Evolutionary conservation across 2,329 filamentous ascomycete genomes (phyloP).

Genomic region (Claviceps monticola): DNA sequence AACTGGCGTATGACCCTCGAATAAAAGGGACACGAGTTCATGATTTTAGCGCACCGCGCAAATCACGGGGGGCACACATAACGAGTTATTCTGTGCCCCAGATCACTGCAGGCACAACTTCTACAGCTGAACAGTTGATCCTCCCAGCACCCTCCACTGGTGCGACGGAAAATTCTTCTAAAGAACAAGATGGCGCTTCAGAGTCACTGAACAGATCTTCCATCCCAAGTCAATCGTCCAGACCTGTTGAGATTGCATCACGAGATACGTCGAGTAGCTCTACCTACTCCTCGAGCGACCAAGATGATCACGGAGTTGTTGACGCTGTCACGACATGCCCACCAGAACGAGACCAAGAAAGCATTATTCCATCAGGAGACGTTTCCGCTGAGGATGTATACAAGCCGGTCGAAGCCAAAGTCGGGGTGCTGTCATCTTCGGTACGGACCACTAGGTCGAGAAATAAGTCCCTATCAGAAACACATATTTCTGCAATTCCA

Average conservation of each 20-base stretch:
- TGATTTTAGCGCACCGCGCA: constrained; percentile 49
- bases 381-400: background rate
- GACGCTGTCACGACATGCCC: background rate
- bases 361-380: background rate
- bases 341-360: background rate
- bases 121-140: background rate
- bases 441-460: constrained; percentile 29
- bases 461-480: constrained; percentile 36
- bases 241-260: background rate
- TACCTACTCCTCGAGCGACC: background rate
- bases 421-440: constrained; percentile 9
- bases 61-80: background rate
- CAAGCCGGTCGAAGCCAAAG: background rate
- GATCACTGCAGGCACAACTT: background rate
- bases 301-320: background rate
- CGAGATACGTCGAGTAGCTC: background rate
- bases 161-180: background rate
- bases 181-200: background rate
- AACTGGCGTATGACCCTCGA: constrained; percentile 44
- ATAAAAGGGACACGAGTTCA: constrained; percentile 52
- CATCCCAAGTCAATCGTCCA: background rate
- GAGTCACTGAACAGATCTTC: background rate
- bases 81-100: background rate
- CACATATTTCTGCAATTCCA: constrained; percentile 38
- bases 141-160: constrained; percentile 12